Conservation (phyloP, 2,329 filamentous ascomycete genomes). For the Dissoconium aciculare region DNA sequence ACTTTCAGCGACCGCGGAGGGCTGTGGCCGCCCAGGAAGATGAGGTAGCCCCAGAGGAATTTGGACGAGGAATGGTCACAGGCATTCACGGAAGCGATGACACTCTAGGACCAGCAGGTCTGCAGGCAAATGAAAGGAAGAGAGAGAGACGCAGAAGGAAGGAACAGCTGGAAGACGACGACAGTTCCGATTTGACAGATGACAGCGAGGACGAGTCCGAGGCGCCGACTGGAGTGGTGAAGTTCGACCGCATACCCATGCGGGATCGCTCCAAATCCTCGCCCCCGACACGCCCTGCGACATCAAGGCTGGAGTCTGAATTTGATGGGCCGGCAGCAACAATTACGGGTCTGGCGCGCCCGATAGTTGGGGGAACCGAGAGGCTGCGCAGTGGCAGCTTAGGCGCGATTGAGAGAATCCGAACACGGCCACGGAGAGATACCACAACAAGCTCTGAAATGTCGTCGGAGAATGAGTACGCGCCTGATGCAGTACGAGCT, state of each 20-base stretch:
- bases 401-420: constrained; percentile 49
- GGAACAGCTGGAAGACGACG: constrained; percentile 69
- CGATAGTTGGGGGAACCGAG: constrained; percentile 22
- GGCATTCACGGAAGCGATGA: constrained; percentile 49
- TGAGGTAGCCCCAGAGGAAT: constrained; percentile 48
- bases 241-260: constrained; percentile 91
- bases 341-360: constrained; percentile 34
- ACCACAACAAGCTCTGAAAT: constrained; percentile 72
- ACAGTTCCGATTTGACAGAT: constrained; percentile 72
- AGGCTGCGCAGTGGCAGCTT: constrained; percentile 52
- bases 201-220: constrained; percentile 55
- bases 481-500: constrained; percentile 42
- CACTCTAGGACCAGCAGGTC: constrained; percentile 48
- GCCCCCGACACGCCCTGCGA: constrained; percentile 31
- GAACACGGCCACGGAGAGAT: constrained; percentile 54
- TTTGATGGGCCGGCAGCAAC: constrained; percentile 16
- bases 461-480: constrained; percentile 65
- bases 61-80: constrained; percentile 58
- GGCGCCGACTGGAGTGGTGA: constrained; percentile 74
- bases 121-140: constrained; percentile 35
- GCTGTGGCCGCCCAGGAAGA: constrained; percentile 8
- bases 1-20: constrained; percentile 51
- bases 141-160: constrained; percentile 45
- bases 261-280: constrained; percentile 77
- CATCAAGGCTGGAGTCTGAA: constrained; percentile 6